Evolutionary conservation across 108 stramenopile genomes (phyloP).

Genomic region (Nitzschia sp.): DNA sequence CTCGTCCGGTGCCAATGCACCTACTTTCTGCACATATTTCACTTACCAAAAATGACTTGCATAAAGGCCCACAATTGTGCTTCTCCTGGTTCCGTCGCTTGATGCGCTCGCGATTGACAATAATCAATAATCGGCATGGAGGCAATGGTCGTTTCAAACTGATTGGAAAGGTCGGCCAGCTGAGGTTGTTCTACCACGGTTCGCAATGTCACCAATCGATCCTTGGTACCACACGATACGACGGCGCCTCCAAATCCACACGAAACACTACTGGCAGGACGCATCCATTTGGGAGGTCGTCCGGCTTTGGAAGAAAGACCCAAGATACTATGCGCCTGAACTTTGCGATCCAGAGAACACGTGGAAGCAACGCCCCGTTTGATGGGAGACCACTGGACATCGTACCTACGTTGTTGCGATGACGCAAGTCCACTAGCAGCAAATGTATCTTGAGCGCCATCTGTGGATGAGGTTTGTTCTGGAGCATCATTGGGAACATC

Average conservation of each 20-base stretch:
- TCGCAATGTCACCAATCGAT: slow-evolving; percentile 52
- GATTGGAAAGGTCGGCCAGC: slow-evolving; percentile 57
- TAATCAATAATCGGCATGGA: slow-evolving; percentile 62
- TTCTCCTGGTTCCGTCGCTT: slow-evolving; percentile 49
- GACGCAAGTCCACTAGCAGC: slow-evolving; percentile 58
- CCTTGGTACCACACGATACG: slow-evolving; percentile 64
- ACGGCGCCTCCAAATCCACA: slow-evolving; percentile 93
- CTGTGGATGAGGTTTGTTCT: slow-evolving; percentile 5
- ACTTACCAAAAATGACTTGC: slow-evolving; percentile 87
- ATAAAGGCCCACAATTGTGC: slow-evolving; percentile 90
- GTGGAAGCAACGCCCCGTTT: slow-evolving; percentile 89
- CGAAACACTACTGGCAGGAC: slow-evolving; percentile 79
- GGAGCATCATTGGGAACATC: slow-evolving; percentile 77
- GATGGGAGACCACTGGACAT: slow-evolving; percentile 90
- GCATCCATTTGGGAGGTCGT: slow-evolving; percentile 95
- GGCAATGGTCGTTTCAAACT: slow-evolving; percentile 73
- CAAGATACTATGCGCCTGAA: slow-evolving; percentile 89
- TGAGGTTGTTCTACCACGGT: slow-evolving; percentile 69
- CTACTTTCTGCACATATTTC: neutral
- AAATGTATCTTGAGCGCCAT: slow-evolving; percentile 41
- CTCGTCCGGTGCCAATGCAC: neutral
- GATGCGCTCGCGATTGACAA: slow-evolving; percentile 55
- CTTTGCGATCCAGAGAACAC: slow-evolving; percentile 94
- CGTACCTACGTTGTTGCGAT: slow-evolving; percentile 76
- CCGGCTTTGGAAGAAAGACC: slow-evolving; percentile 67